Conservation (phyloP, 805 yeast genomes). For the Jamesozyma gamospora region DNA sequence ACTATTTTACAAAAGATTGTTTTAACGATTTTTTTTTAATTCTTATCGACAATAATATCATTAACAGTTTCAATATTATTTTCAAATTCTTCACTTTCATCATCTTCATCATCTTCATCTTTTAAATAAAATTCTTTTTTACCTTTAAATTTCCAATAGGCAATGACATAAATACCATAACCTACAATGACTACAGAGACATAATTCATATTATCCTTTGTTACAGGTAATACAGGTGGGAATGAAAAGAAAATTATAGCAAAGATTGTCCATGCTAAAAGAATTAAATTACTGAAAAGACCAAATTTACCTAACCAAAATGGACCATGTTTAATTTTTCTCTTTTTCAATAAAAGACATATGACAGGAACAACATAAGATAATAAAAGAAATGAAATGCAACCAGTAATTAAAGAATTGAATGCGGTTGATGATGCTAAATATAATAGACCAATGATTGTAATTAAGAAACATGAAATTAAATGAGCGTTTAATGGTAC, state of each 20-base stretch:
- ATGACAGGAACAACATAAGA: conserved; percentile 50
- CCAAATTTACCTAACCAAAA: conserved; percentile 58
- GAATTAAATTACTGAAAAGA: conserved; percentile 38
- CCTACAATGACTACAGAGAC: conserved; percentile 48
- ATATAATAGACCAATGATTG: conserved; percentile 49
- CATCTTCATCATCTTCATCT: conserved; percentile 20
- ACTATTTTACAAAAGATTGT: too few relatives aligned
- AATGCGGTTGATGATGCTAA: conserved; percentile 61
- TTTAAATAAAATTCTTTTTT: conserved; percentile 25
- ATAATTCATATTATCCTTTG: conserved; percentile 56
- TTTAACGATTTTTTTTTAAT: neutral
- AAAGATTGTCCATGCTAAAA: conserved; percentile 49
- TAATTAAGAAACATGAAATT: conserved; percentile 44
- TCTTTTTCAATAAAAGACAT: conserved; percentile 36
- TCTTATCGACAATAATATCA: neutral
- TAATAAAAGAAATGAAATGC: conserved; percentile 49
- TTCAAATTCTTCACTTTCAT: conserved; percentile 6
- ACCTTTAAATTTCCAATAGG: conserved; percentile 44
- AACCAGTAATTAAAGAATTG: conserved; percentile 53
- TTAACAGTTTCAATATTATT: neutral
- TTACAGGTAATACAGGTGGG: conserved; percentile 56
- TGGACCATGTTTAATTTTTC: conserved; percentile 47
- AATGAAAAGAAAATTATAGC: conserved; percentile 52
- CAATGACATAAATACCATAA: conserved; percentile 33
- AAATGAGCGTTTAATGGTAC: conserved; percentile 56